Conservation (phyloP, 148 eudicot genomes). For the Linanthus parryae region DNA sequence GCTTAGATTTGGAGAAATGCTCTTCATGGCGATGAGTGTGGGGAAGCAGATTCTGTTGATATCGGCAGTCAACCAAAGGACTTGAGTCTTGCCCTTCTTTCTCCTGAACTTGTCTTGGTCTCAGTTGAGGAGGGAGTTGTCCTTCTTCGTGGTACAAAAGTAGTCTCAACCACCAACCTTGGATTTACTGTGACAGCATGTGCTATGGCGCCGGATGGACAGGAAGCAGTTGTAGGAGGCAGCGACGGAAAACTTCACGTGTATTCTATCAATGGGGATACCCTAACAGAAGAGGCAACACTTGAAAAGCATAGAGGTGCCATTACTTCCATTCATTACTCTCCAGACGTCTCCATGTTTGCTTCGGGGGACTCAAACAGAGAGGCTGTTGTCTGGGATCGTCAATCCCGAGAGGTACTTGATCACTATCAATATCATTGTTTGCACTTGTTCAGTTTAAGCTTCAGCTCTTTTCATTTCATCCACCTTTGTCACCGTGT, state of each 20-base stretch:
- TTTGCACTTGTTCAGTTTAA: not conserved
- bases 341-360: slow-evolving; percentile 90
- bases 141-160: slow-evolving; percentile 58
- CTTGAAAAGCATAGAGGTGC: slow-evolving; percentile 93
- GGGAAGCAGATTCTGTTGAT: slow-evolving; percentile 57
- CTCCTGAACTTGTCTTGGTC: slow-evolving; percentile 64
- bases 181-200: slow-evolving; percentile 79
- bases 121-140: slow-evolving; percentile 73
- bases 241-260: slow-evolving; percentile 87
- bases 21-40: slow-evolving; percentile 62
- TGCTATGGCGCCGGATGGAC: slow-evolving; percentile 77
- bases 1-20: slow-evolving; percentile 85
- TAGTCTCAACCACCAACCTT: slow-evolving; percentile 55
- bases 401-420: slow-evolving; percentile 66
- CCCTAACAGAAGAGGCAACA: slow-evolving; percentile 69
- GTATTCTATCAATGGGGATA: slow-evolving; percentile 65
- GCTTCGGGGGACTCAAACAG: slow-evolving; percentile 89
- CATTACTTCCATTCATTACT: slow-evolving; percentile 77
- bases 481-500: too few relatives aligned
- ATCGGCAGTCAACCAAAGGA: slow-evolving; percentile 88
- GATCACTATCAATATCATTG: slow-evolving; percentile 1
- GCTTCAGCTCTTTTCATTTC: too few relatives aligned
- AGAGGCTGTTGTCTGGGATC: slow-evolving; percentile 97
- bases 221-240: slow-evolving; percentile 76
- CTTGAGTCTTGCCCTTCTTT: slow-evolving; percentile 59